Conservation (phyloP, 1,284 basidiomycete species). For the Irpex lacteus region DNA sequence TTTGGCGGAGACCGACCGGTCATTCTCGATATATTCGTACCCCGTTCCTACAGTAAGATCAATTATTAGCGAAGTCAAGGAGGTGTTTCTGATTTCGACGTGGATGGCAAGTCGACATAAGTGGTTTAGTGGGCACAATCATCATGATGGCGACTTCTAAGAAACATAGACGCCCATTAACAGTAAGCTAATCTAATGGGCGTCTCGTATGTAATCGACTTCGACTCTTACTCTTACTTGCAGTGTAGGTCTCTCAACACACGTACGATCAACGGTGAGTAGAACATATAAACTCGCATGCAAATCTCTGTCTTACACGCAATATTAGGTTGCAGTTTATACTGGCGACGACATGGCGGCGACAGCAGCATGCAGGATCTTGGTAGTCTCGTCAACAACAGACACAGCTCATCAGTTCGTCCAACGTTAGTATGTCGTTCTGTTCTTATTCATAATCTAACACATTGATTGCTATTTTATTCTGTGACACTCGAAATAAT, state of each 20-base stretch:
- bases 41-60: background rate
- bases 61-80: background rate
- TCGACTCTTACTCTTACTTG: background rate
- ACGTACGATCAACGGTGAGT: background rate
- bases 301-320: too few species aligned
- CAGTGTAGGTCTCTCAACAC: background rate
- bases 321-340: background rate
- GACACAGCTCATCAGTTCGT: conserved; percentile 41
- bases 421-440: conserved; percentile 39
- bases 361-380: conserved; percentile 39
- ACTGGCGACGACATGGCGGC: conserved; percentile 17
- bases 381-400: conserved; percentile 43
- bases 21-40: background rate
- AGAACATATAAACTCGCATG: background rate
- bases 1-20: background rate
- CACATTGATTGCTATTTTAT: conserved; percentile 14
- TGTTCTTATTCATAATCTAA: conserved; percentile 9
- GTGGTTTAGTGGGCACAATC: background rate
- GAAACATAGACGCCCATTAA: background rate
- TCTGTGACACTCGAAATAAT: conserved; percentile 3
- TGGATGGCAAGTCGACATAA: background rate
- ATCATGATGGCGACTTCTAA: background rate
- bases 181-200: background rate
- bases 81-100: background rate
- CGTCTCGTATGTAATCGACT: background rate